A percentile compares a stretch with the other conserved stretches of the same genome.
These are phyloP conservation scores for Geum urbanum DNA, from an alignment of 306 rosid genomes.

Conservation along the genomic window DNA sequence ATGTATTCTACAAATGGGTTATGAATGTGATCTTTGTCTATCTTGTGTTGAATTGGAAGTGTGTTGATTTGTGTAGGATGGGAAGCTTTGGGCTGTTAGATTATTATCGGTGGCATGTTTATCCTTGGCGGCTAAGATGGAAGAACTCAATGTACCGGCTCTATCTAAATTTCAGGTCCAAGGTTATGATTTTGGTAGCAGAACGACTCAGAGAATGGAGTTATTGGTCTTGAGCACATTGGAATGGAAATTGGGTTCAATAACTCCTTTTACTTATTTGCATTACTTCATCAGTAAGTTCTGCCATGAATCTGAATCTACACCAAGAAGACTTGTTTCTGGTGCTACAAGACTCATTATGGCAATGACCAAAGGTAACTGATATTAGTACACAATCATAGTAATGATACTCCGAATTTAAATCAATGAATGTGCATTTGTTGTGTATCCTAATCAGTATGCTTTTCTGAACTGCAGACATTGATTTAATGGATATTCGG, in stretches of 20 bases:
- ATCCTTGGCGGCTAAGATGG: slow-evolving; percentile 92
- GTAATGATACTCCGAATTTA: not conserved
- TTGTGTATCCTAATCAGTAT: slow-evolving; percentile 13
- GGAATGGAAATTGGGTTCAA: slow-evolving; percentile 80
- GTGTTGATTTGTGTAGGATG: slow-evolving; percentile 43
- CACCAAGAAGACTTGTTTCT: slow-evolving; percentile 39
- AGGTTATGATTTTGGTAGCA: slow-evolving; percentile 53
- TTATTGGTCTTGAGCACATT: slow-evolving; percentile 54
- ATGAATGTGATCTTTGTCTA: not conserved
- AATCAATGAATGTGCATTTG: not conserved
- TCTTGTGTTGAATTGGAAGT: not conserved
- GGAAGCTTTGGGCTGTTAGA: slow-evolving; percentile 66
- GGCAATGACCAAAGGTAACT: slow-evolving; percentile 55
- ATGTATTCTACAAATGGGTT: slow-evolving; percentile 13
- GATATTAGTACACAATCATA: not conserved
- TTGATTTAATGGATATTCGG: slow-evolving; percentile 50
- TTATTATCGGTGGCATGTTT: slow-evolving; percentile 68
- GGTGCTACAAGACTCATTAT: slow-evolving; percentile 48
- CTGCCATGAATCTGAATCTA: slow-evolving; percentile 38
- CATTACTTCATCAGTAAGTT: slow-evolving; percentile 56
- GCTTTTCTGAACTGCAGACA: slow-evolving; percentile 40
- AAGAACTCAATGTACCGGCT: slow-evolving; percentile 54
- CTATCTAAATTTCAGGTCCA: slow-evolving; percentile 46
- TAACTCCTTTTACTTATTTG: slow-evolving; percentile 75
- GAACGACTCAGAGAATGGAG: slow-evolving; percentile 66